Evolutionary conservation across 495 filamentous ascomycete species (phyloP), one percentile per base, ranked within the genome.

Genomic region (Lasiosphaeriaceae sp.): DNA sequence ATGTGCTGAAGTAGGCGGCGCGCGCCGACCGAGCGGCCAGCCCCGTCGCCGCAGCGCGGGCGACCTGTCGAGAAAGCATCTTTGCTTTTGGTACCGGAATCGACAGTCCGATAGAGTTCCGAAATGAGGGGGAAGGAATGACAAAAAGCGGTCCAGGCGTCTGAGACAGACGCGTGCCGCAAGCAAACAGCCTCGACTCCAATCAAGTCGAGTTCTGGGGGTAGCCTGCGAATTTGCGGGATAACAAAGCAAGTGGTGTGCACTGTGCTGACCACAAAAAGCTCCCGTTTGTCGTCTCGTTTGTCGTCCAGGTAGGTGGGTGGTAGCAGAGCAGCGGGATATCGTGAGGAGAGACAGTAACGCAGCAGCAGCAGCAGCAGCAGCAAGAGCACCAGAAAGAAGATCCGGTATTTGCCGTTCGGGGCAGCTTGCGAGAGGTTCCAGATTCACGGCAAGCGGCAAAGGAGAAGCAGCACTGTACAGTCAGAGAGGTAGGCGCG

Each of bases 1-100:
- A 82, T 44, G 83, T 82, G 58, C 78, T 77, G 68, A 93, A 84
- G 29, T 83, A 72, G 47, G 62, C 48, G 57, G 11, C 2, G 51
- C 23, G 20, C 52, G 57, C 37, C 26, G 26, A 31, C 26, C 26
- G 26, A 9, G 26, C 26, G 26, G 26, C 9, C 26, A 31, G 26
- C 4, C 26, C 26, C 26, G 26, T 31, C 26, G 47, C 68, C 59
- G 53, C 55, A 46, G 76, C 69, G 59, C 77, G 60, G 58, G 64
- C 66, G 14, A 60, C 39, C 16, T 51, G 60, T 45, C 52, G 55
- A 31, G 68, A 66, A 17, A 72, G 51, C 70, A 72, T 72, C 24
- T 26, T 61, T 22, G 43, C 26, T n/a, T 24, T 23, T 39, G 47
- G 31, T 46, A 43, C 46, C 39, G 54, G 44, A 21, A 21, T 21